Evolutionary conservation across 2,329 filamentous ascomycete genomes (phyloP).

Genomic region (Stemphylium beticola): DNA sequence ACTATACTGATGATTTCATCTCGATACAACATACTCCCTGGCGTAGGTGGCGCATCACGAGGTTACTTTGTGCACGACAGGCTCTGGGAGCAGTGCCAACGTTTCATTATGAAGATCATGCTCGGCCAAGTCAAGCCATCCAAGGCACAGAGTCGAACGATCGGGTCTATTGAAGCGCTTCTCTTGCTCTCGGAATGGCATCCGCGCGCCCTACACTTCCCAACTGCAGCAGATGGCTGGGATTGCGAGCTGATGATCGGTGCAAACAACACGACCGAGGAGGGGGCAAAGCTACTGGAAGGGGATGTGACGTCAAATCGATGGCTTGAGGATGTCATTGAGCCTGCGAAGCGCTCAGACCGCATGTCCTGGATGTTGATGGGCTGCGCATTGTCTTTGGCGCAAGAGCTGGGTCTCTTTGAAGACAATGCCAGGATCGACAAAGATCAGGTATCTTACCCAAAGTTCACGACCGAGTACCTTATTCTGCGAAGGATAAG

Average conservation of each 20-base stretch:
- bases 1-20: conserved; percentile 63
- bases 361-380: conserved; percentile 68
- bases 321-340: conserved; percentile 62
- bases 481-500: conserved; percentile 41
- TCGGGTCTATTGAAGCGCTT: conserved; percentile 61
- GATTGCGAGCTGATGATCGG: conserved; percentile 59
- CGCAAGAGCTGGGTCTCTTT: conserved; percentile 61
- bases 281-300: conserved; percentile 42
- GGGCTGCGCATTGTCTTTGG: conserved; percentile 60
- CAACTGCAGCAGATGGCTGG: conserved; percentile 61
- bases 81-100: conserved; percentile 62
- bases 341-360: conserved; percentile 61
- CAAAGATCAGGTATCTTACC: conserved; percentile 44
- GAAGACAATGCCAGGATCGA: conserved; percentile 49
- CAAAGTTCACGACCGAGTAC: conserved; percentile 39
- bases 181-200: conserved; percentile 64
- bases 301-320: conserved; percentile 48
- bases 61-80: conserved; percentile 62
- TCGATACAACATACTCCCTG: conserved; percentile 53
- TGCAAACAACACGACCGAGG: conserved; percentile 48
- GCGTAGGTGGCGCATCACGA: conserved; percentile 52
- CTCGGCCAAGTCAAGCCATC: conserved; percentile 61
- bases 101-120: conserved; percentile 60
- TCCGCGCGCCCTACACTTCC: conserved; percentile 61
- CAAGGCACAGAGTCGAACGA: conserved; percentile 57